Evolutionary conservation across 768 basidiomycete genomes (phyloP).

Genomic region (Sporobolomyces phaffii): DNA sequence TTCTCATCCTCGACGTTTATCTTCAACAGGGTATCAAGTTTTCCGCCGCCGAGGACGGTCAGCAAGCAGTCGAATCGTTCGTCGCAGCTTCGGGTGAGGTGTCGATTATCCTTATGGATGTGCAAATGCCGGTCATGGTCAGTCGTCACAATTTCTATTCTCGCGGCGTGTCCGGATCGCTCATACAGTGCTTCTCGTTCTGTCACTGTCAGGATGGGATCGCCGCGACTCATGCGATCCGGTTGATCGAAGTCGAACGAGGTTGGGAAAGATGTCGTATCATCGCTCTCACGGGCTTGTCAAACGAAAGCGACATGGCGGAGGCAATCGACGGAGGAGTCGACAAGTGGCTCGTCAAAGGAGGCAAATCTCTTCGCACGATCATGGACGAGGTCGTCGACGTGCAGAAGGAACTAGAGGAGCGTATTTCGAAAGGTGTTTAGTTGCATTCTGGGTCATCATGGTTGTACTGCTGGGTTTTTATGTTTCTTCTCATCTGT

Average conservation of each 20-base stretch:
- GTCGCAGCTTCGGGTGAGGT: neutral
- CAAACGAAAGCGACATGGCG: slow-evolving; percentile 24
- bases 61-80: slow-evolving; percentile 23
- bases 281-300: slow-evolving; percentile 25
- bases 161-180: neutral
- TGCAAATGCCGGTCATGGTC: slow-evolving; percentile 26
- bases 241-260: slow-evolving; percentile 3
- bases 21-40: slow-evolving; percentile 15
- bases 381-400: slow-evolving; percentile 22
- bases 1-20: neutral
- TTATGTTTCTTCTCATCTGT: no score
- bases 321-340: slow-evolving; percentile 10
- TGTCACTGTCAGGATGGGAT: slow-evolving; percentile 20
- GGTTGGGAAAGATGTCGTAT: slow-evolving; percentile 4
- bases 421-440: neutral
- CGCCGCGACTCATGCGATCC: slow-evolving; percentile 5
- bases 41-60: slow-evolving; percentile 24
- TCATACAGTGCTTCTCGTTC: neutral
- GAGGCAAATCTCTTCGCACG: slow-evolving; percentile 18
- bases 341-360: slow-evolving; percentile 34
- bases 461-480: neutral
- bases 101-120: slow-evolving; percentile 1
- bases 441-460: neutral
- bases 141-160: neutral
- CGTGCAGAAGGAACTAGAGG: slow-evolving; percentile 10